phyloP scores from a whole-genome alignment of 306 rosid species.

The Sindora glabra region DNA sequence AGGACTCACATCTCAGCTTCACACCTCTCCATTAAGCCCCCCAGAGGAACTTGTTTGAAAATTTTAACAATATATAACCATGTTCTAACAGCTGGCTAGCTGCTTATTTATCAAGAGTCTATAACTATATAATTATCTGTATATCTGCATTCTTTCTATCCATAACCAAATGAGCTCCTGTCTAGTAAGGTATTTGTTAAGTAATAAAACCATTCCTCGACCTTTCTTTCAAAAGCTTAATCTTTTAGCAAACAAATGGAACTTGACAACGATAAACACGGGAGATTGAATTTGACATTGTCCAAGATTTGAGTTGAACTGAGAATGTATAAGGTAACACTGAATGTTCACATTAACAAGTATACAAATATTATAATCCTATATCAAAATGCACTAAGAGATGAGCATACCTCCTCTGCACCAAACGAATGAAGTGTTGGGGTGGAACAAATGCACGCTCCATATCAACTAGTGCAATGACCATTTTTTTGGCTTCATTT shows the following conservation, averaged over 20 bases:
- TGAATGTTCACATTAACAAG: conserved; percentile 2
- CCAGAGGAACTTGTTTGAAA: neutral
- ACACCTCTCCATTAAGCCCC: conserved; percentile 1
- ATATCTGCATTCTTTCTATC: too few relatives aligned
- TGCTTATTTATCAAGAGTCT: neutral
- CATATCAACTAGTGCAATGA: conserved; percentile 95
- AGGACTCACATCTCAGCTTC: neutral
- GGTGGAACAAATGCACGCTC: conserved; percentile 99
- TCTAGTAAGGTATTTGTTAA: too few relatives aligned
- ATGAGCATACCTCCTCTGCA: conserved; percentile 79
- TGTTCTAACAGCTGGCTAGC: conserved; percentile 1
- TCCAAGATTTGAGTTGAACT: neutral
- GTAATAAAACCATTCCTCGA: too few relatives aligned
- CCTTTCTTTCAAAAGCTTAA: too few relatives aligned
- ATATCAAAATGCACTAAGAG: neutral
- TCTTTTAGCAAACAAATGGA: too few relatives aligned
- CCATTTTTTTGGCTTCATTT: conserved; percentile 88
- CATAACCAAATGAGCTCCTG: too few relatives aligned
- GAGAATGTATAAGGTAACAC: neutral
- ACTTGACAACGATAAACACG: neutral
- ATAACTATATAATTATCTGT: too few relatives aligned
- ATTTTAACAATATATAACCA: neutral
- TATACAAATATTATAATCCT: conserved; percentile 3
- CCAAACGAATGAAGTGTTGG: conserved; percentile 92
- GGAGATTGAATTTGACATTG: conserved; percentile 3